phyloP scores from a whole-genome alignment of 2,329 filamentous ascomycete genomes.

The Colletotrichum graminicola region DNA sequence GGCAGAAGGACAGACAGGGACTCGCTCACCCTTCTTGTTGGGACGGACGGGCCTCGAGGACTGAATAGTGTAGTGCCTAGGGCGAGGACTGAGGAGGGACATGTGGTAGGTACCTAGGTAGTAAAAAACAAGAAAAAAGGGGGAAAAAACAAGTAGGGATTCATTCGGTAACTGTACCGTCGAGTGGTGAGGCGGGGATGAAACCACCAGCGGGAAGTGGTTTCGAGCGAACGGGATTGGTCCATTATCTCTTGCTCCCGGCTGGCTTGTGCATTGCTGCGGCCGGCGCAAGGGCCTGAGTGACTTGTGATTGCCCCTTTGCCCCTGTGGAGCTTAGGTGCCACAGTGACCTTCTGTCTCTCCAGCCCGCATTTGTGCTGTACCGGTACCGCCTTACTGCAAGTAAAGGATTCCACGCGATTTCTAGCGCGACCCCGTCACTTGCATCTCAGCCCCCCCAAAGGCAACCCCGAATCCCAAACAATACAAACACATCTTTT shows the following conservation, averaged over 20 bases:
- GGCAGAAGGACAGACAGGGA: slow-evolving; percentile 34
- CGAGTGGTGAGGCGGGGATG: slow-evolving; percentile 33
- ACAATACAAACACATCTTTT: slow-evolving; percentile 26
- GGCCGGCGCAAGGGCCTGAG: slow-evolving; percentile 2
- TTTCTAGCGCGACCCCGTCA: slow-evolving; percentile 42
- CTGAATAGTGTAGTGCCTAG: slow-evolving; percentile 17
- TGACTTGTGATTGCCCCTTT: slow-evolving; percentile 21
- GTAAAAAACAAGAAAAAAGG: too few species aligned
- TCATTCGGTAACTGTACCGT: neutral
- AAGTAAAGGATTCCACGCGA: slow-evolving; percentile 41
- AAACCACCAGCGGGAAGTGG: slow-evolving; percentile 30
- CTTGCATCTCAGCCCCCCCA: slow-evolving; percentile 39
- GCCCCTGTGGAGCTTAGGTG: slow-evolving; percentile 7
- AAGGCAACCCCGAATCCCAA: slow-evolving; percentile 22
- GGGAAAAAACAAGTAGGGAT: neutral
- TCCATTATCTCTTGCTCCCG: slow-evolving; percentile 5
- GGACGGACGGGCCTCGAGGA: slow-evolving; percentile 9
- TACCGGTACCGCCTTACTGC: slow-evolving; percentile 13
- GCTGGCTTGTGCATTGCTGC: neutral
- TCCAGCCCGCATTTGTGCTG: slow-evolving; percentile 23
- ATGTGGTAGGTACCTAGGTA: neutral
- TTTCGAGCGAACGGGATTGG: slow-evolving; percentile 14
- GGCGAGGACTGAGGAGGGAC: neutral
- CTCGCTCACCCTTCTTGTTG: neutral
- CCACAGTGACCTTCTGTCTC: slow-evolving; percentile 6